Percentiles rank a stretch among this genome's conserved stretches.
Conservation (phyloP, 306 rosid genomes). For the Prinsepia uniflora region DNA sequence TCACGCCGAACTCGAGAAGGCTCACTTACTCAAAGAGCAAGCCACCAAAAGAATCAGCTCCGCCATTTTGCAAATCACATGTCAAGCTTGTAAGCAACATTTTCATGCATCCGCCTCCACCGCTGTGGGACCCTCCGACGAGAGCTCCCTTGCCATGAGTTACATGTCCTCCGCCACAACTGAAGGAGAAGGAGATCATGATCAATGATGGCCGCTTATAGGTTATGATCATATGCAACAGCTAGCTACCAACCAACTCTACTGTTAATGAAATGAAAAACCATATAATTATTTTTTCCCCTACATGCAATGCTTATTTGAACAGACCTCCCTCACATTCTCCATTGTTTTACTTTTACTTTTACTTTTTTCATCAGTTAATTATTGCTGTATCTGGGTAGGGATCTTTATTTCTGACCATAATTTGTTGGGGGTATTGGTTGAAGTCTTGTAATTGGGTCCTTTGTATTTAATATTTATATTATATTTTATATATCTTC, state of each 20-base stretch:
- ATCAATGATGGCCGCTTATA: background rate
- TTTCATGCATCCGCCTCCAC: slow-evolving; percentile 42
- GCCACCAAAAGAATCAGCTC: slow-evolving; percentile 64
- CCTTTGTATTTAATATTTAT: slow-evolving; percentile 28
- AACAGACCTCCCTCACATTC: slow-evolving; percentile 15
- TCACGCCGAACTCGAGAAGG: slow-evolving; percentile 64
- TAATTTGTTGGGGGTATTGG: slow-evolving; percentile 36
- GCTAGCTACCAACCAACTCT: slow-evolving; percentile 6
- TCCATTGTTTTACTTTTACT: background rate
- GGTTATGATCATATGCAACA: slow-evolving; percentile 16
- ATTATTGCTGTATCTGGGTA: slow-evolving; percentile 35
- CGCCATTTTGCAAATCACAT: slow-evolving; percentile 73
- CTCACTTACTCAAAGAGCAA: slow-evolving; percentile 66
- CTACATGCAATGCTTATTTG: slow-evolving; percentile 5
- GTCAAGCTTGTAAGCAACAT: slow-evolving; percentile 72
- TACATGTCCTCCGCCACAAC: slow-evolving; percentile 84
- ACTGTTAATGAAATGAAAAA: background rate
- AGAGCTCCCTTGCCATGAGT: slow-evolving; percentile 72
- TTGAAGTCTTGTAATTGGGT: slow-evolving; percentile 39
- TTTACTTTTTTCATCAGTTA: slow-evolving; percentile 22
- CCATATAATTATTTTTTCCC: background rate
- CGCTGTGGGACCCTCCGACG: slow-evolving; percentile 41
- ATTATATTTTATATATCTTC: slow-evolving; percentile 17
- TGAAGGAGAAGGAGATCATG: slow-evolving; percentile 62
- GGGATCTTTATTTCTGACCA: slow-evolving; percentile 45